Conservation (phyloP, 23 red algal species). For the Agarophyton chilense region DNA sequence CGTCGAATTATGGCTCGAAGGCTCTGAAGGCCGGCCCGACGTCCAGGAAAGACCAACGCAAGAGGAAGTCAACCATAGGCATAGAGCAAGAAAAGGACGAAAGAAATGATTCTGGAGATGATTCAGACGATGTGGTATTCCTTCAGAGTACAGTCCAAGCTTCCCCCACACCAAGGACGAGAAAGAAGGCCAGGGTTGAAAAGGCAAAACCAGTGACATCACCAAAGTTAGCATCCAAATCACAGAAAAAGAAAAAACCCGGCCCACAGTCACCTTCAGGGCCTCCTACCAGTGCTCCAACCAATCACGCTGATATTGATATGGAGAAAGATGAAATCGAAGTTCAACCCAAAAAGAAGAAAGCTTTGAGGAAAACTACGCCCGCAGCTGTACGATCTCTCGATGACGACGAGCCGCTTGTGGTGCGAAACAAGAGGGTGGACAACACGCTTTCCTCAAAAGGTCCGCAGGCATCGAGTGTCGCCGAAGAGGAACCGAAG, state of each 20-base stretch:
- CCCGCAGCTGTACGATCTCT: not conserved
- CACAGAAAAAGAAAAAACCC: not conserved
- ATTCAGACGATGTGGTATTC: not conserved
- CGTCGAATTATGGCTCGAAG: not conserved
- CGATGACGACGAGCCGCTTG: not conserved
- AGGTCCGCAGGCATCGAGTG: not conserved
- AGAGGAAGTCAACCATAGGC: not conserved
- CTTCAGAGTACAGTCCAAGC: not conserved
- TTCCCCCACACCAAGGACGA: not conserved
- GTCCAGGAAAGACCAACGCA: not conserved
- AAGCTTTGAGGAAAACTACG: not conserved
- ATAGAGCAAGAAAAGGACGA: not conserved
- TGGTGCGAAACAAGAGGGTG: not conserved
- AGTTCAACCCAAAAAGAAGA: not conserved
- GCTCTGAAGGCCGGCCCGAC: not conserved
- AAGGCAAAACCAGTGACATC: not conserved
- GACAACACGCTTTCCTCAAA: not conserved
- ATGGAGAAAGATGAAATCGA: not conserved
- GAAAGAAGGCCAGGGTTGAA: not conserved
- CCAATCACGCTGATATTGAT: not conserved
- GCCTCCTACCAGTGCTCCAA: not conserved
- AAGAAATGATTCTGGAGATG: not conserved
- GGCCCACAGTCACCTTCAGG: not conserved
- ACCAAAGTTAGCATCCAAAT: not conserved
- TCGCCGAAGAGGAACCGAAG: not conserved